Evolutionary conservation across 2,329 filamentous ascomycete genomes (phyloP), one percentile per base, ranked within the genome.

Genomic region (Botrytis pseudocinerea): DNA sequence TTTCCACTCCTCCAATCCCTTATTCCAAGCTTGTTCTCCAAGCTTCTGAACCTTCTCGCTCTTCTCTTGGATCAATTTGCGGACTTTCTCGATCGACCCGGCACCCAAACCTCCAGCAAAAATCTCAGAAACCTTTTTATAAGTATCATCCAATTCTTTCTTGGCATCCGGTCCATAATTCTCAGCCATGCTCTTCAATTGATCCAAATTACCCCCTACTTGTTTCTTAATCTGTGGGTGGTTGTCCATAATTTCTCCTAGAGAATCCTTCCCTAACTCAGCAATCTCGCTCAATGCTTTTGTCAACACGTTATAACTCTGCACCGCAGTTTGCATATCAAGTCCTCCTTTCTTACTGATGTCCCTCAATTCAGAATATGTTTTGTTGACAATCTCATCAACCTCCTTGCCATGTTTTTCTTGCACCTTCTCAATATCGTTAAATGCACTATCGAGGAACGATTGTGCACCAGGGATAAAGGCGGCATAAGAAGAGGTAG

Each of bases 141-240:
- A 93, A 1, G 91, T 92, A 82, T 91, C 85, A 72, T 94, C 90
- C 8, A 92, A 87, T 81, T 93, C 87, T 85, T 93, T 90, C 87
- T 93, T 93, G 0, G 91, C 92, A 79, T 94, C 90, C 0, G 92
- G 92, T 0, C 92, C 92, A 78, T 92, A 91, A 74, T 89, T 84
- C 22, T 93, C 87, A 40, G 89, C 89, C 81, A 93, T 86, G 76
- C 89, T 82, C 85, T 93, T 92, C 68, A 94, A 83, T 80, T 92
- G 87, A 68, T 92, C 88, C 62, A 92, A 82, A 77, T 88, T 90
- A 18, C 88, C 89, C 22, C 92, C 92, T 14, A 94, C 82, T 82
- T 92, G 91, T 79, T 93, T 87, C 84, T 93, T 93, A 32, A 93
- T 78, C 77, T 91, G 82, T 0, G 92, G 92, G 80, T 94, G 92